Evolutionary conservation across 495 filamentous ascomycete genomes (phyloP).

Genomic region (Lepidopterella palustris): DNA sequence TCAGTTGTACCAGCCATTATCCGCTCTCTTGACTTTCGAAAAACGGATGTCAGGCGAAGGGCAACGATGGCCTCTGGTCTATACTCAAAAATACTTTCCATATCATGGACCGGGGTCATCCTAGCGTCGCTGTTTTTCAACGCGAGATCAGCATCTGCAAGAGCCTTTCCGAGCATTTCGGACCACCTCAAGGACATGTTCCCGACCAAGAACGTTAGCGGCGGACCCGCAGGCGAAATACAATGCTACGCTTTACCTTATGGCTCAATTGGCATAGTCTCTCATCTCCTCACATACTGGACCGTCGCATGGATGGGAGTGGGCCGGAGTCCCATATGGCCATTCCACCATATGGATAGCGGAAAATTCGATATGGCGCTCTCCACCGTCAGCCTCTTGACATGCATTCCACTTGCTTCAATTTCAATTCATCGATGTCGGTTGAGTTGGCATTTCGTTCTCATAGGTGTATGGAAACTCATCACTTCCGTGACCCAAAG

Average conservation of each 20-base stretch:
- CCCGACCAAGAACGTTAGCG: constrained; percentile 4
- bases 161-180: neutral
- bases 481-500: constrained; percentile 3
- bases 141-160: constrained; percentile 5
- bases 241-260: constrained; percentile 21
- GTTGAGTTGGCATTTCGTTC: constrained; percentile 11
- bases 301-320: constrained; percentile 9
- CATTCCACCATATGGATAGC: neutral
- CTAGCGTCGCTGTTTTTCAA: neutral
- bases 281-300: constrained; percentile 20
- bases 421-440: constrained; percentile 13
- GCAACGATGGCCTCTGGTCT: neutral
- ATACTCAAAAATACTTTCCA: neutral
- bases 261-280: constrained; percentile 11
- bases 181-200: constrained; percentile 8
- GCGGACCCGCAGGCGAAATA: constrained; percentile 8
- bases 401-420: constrained; percentile 7
- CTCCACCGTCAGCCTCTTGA: neutral
- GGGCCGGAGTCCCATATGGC: constrained; percentile 9
- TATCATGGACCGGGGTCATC: constrained; percentile 1
- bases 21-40: too few species aligned
- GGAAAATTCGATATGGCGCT: constrained; percentile 5
- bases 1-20: too few species aligned
- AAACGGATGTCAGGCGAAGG: neutral
- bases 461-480: constrained; percentile 18